Base-by-base conservation (phyloP, 495 filamentous ascomycete species). In the Neurospora terricola region DNA sequence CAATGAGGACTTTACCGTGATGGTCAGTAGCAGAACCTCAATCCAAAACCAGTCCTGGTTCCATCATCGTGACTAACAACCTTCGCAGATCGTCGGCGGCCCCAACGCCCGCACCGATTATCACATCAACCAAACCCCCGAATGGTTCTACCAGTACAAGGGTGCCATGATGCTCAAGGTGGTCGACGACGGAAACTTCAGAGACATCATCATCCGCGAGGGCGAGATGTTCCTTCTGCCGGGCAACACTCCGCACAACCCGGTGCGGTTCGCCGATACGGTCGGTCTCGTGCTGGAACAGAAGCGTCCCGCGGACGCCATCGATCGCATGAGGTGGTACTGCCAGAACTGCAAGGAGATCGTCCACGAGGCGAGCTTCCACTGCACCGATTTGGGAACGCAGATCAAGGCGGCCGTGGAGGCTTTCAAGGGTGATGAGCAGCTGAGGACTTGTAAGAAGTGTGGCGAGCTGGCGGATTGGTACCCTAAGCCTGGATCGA, bases 141-240 rank as follows among this genome's bases (percentile, higher is more conserved):
- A 99, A 78, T 98, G 94, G 89, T 99, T 98, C 88, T 99, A 96
- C 86, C 95, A 98, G 80, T 92, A 97, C 85, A 88, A 89, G 72
- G 96, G 96, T 69, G 88, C 88, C 36, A 97, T 99, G 96, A 85
- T 98, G 23, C 90, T 99, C 69, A 97, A 96, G 78, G 93, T 96
- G 3, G 94, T 98, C 39, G 88, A 90, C 71, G 87, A 84, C 11
- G 85, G 84, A 36, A 80, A 83, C 12, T 97, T 97, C 82, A 86
- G 88, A 72, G 96, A 99, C 81, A 90, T 99, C 71, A 86, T 90
- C 69, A 97, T 99, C 79, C 86, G 89, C 75, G 94, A 99, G 83
- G 95, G 95, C 71, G 94, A 96, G 45, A 91, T 99, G 87, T 99
- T 97, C 82, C 87, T 99, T 2, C 88, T 99, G 5, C 96, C 96